phyloP scores from a whole-genome alignment of 2,329 filamentous ascomycete genomes.

The Tolypocladium paradoxum region DNA sequence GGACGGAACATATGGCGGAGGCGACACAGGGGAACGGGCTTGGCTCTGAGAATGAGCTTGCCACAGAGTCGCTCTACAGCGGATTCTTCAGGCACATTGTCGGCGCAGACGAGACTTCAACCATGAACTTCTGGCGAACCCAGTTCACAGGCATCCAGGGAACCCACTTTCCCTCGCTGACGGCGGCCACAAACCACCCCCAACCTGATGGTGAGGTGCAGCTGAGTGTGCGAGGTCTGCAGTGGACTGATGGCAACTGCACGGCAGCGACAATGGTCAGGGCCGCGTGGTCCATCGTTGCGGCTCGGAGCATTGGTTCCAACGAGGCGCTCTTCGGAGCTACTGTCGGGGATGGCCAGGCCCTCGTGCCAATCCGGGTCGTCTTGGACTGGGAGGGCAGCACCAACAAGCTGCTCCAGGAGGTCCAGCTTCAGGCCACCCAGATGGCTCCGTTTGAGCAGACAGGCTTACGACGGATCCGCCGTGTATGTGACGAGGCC shows the following conservation, averaged over 20 bases:
- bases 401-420: slow-evolving; percentile 3
- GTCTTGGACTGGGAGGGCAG: slow-evolving; percentile 3
- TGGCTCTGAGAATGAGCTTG: not conserved
- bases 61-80: not conserved
- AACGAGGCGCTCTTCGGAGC: slow-evolving; percentile 18
- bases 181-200: not conserved
- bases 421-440: slow-evolving; percentile 11
- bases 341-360: slow-evolving; percentile 9
- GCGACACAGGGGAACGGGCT: not conserved
- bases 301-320: slow-evolving; percentile 22
- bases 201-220: not conserved
- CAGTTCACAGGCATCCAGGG: slow-evolving; percentile 2
- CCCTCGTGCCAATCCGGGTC: slow-evolving; percentile 7
- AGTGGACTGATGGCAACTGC: not conserved
- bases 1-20: not conserved
- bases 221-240: not conserved
- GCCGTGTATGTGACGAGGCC: slow-evolving; percentile 4
- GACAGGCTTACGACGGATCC: slow-evolving; percentile 18
- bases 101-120: not conserved
- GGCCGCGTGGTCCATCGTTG: slow-evolving; percentile 18
- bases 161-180: slow-evolving; percentile 1
- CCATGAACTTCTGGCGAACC: slow-evolving; percentile 1
- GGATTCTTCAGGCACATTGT: slow-evolving; percentile 4
- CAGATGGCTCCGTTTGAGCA: slow-evolving; percentile 16
- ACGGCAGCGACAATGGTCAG: slow-evolving; percentile 4